These are phyloP conservation scores for Jaenimonas drosophilae DNA, from an alignment of 208 protist genomes.

Conservation along the genomic window DNA sequence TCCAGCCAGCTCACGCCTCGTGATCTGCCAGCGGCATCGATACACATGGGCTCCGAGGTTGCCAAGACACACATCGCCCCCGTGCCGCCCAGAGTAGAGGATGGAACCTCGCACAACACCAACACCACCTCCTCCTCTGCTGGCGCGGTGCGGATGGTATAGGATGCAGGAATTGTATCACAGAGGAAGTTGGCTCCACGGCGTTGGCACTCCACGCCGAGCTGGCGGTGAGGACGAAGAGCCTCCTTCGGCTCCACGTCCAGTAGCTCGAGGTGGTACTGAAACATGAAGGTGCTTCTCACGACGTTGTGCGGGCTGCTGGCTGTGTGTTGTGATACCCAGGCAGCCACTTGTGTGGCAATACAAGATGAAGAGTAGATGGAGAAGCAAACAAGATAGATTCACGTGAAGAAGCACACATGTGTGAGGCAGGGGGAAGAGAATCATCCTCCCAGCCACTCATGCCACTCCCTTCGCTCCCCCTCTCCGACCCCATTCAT, in stretches of 20 bases:
- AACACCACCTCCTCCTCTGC: conserved; percentile 12
- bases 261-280: conserved; percentile 12
- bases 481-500: no score
- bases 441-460: no score
- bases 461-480: no score
- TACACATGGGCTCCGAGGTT: conserved; percentile 10
- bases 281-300: conserved; percentile 15
- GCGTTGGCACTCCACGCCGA: conserved; percentile 9
- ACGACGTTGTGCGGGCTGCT: no score
- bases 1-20: conserved; percentile 16
- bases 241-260: not conserved
- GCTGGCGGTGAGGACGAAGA: not conserved
- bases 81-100: not conserved
- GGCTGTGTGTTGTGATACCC: not conserved
- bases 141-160: conserved; percentile 15
- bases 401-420: no score
- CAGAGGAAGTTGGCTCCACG: conserved; percentile 9
- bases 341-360: not conserved
- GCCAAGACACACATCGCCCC: conserved; percentile 5
- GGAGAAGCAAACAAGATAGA: not conserved
- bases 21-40: conserved; percentile 10
- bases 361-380: not conserved
- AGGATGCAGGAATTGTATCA: conserved; percentile 2
- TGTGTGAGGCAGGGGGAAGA: no score
- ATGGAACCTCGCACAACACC: no score